Evolutionary conservation across 257 asterid genomes (phyloP).

Genomic region (Petrea volubilis): DNA sequence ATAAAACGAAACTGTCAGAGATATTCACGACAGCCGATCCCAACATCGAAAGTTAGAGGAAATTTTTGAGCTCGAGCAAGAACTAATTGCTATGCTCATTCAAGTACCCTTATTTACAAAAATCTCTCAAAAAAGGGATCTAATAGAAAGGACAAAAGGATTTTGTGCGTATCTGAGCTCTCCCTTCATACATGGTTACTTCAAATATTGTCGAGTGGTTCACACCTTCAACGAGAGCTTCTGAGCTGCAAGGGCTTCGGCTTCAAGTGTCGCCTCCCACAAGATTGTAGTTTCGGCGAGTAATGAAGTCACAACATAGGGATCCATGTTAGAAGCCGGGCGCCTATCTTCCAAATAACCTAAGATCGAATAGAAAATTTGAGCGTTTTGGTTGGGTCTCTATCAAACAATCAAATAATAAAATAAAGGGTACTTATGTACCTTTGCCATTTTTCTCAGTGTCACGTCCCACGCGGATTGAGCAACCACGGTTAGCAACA

Average conservation of each 20-base stretch:
- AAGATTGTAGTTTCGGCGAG: conserved; percentile 89
- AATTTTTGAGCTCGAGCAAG: conserved; percentile 33
- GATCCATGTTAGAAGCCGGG: conserved; percentile 99
- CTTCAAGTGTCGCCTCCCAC: conserved; percentile 93
- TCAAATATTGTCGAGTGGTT: conserved; percentile 16
- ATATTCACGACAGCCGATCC: conserved; percentile 28
- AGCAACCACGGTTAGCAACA: conserved; percentile 98
- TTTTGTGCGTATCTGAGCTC: conserved; percentile 30
- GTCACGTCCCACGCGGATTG: conserved; percentile 99
- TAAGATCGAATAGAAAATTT: conserved; percentile 8
- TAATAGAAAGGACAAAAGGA: conserved; percentile 22
- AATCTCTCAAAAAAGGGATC: conserved; percentile 23
- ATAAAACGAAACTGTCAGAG: conserved; percentile 22
- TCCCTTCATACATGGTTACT: neutral
- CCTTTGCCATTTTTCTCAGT: conserved; percentile 95
- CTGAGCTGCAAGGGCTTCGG: conserved; percentile 92
- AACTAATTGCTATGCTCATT: conserved; percentile 25
- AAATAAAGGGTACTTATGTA: conserved; percentile 6
- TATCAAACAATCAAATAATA: neutral
- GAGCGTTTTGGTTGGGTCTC: no score
- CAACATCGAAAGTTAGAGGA: conserved; percentile 27
- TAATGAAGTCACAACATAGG: conserved; percentile 78
- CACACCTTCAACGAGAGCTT: conserved; percentile 71
- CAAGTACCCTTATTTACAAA: conserved; percentile 46
- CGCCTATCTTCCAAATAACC: conserved; percentile 99